These are phyloP conservation scores for Aspergillus piperis DNA, from an alignment of 2,329 filamentous ascomycete species.

Conservation along the genomic window DNA sequence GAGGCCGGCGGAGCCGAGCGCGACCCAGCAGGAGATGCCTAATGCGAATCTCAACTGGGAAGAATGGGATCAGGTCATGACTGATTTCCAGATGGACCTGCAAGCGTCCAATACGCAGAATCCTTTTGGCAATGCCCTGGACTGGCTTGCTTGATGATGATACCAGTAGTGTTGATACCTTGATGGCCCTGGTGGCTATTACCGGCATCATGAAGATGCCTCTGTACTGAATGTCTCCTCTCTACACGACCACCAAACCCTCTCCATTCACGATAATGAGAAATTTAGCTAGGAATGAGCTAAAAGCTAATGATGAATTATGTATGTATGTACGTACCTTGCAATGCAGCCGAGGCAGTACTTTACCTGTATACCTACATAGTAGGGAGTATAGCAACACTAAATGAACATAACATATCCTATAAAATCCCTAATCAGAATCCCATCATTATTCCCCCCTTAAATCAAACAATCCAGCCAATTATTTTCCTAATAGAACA, in stretches of 20 bases:
- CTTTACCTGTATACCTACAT: too few relatives aligned
- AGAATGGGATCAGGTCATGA: slow-evolving; percentile 42
- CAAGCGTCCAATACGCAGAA: slow-evolving; percentile 26
- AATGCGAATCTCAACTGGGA: slow-evolving; percentile 32
- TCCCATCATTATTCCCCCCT: too few relatives aligned
- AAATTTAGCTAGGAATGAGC: neutral
- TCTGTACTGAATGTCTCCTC: neutral
- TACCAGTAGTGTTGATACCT: neutral
- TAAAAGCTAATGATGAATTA: too few relatives aligned
- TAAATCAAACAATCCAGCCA: too few relatives aligned
- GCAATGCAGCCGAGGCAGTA: too few relatives aligned
- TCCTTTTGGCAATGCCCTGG: slow-evolving; percentile 27
- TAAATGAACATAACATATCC: too few relatives aligned
- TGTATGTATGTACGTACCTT: too few relatives aligned
- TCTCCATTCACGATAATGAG: neutral
- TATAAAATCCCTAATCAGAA: too few relatives aligned
- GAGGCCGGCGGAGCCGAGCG: slow-evolving; percentile 10
- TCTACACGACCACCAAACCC: neutral
- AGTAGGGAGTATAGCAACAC: too few relatives aligned
- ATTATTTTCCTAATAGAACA: neutral
- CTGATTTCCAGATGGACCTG: slow-evolving; percentile 41
- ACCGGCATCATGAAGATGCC: neutral
- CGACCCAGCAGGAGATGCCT: slow-evolving; percentile 18
- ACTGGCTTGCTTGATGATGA: slow-evolving; percentile 32
- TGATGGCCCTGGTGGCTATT: neutral